Evolutionary conservation across 441 rosid genomes (phyloP).

Genomic region (Viola pubescens): DNA sequence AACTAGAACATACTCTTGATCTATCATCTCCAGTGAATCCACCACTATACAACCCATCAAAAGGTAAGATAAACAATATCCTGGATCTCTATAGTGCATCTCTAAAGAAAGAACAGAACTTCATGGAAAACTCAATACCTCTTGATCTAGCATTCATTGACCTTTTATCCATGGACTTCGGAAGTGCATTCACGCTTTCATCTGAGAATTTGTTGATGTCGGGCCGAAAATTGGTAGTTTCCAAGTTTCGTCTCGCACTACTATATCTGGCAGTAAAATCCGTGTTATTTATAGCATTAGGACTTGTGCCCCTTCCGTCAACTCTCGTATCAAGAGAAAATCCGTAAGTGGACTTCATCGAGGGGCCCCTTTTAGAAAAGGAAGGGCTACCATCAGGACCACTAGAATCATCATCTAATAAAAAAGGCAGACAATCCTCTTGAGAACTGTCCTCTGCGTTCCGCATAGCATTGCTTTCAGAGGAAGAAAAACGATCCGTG

Average conservation of each 20-base stretch:
- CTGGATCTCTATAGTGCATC: background rate
- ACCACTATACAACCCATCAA: constrained; percentile 30
- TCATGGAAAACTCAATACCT: constrained; percentile 40
- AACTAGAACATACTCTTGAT: constrained; percentile 83
- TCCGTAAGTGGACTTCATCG: constrained; percentile 44
- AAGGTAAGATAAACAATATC: constrained; percentile 1
- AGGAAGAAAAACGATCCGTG: constrained; percentile 36
- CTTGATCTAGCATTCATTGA: constrained; percentile 28
- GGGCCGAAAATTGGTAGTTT: constrained; percentile 34
- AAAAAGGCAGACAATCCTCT: constrained; percentile 80
- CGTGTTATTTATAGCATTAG: constrained; percentile 31
- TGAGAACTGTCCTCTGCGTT: constrained; percentile 55
- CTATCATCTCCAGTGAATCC: constrained; percentile 72
- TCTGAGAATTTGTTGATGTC: constrained; percentile 29
- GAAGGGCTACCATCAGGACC: constrained; percentile 80
- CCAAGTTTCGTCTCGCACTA: constrained; percentile 29
- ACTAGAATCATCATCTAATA: constrained; percentile 74
- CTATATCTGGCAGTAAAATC: constrained; percentile 38
- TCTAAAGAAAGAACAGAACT: constrained; percentile 16
- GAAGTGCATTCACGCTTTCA: constrained; percentile 38
- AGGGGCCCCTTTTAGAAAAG: constrained; percentile 33
- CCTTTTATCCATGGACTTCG: constrained; percentile 41
- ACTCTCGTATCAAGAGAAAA: constrained; percentile 35
- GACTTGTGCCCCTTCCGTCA: constrained; percentile 37
- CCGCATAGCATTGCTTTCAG: constrained; percentile 45